Evolutionary conservation across 78 protist genomes (phyloP).

Genomic region (Guillardia theta): DNA sequence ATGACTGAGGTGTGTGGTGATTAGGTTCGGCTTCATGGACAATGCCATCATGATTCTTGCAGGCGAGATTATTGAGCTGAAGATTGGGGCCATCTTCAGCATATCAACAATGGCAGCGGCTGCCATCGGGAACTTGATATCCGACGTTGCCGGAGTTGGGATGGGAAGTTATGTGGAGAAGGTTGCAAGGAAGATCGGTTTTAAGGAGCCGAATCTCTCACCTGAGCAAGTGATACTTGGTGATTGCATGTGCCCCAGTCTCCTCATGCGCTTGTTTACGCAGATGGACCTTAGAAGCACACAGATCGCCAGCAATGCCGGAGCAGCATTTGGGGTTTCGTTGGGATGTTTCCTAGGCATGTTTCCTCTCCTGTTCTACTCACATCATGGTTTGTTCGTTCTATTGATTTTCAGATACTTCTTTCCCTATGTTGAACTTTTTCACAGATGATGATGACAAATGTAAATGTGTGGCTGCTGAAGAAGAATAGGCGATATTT

Average conservation of each 20-base stretch:
- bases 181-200: background rate
- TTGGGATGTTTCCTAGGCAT: constrained; percentile 5
- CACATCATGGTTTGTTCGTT: too few relatives aligned
- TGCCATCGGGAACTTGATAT: constrained; percentile 2
- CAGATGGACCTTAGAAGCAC: background rate
- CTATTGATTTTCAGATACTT: too few relatives aligned
- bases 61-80: background rate
- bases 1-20: too few relatives aligned
- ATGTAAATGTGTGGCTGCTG: too few relatives aligned
- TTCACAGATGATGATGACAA: too few relatives aligned
- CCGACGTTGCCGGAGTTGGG: background rate
- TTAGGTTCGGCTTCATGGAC: constrained; percentile 23
- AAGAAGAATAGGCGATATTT: too few relatives aligned
- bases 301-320: background rate
- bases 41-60: background rate
- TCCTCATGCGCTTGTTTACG: background rate
- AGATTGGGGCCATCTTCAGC: background rate
- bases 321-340: background rate
- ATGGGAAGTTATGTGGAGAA: background rate
- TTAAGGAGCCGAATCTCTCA: background rate
- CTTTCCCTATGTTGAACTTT: too few relatives aligned
- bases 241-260: background rate
- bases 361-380: background rate
- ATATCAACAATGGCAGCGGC: background rate
- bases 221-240: background rate